Percentiles rank a stretch among this genome's conserved stretches.
Conservation (phyloP, 2,329 filamentous ascomycete species). For the Aaosphaeria arxii region DNA sequence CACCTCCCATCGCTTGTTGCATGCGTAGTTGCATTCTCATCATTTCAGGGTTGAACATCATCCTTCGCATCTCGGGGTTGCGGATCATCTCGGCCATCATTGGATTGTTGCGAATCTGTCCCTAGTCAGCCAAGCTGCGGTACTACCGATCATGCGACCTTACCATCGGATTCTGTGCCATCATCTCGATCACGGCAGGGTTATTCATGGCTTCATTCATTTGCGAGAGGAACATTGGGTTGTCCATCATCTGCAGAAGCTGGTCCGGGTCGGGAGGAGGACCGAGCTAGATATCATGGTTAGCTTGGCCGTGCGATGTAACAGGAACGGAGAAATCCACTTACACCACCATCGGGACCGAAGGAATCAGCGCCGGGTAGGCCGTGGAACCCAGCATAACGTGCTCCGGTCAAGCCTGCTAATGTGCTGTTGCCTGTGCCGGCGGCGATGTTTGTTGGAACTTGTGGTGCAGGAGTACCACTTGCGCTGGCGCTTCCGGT, state of each 20-base stretch:
- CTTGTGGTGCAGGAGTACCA: slow-evolving; percentile 55
- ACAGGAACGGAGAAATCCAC: slow-evolving; percentile 37
- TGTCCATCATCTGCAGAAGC: slow-evolving; percentile 79
- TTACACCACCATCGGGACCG: slow-evolving; percentile 88
- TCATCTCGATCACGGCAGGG: slow-evolving; percentile 89
- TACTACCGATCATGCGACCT: not conserved
- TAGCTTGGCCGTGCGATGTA: not conserved
- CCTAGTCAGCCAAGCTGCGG: slow-evolving; percentile 9
- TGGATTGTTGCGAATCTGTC: slow-evolving; percentile 77
- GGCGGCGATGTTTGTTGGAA: slow-evolving; percentile 75
- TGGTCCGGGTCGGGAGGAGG: slow-evolving; percentile 78
- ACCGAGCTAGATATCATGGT: slow-evolving; percentile 68
- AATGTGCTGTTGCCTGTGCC: slow-evolving; percentile 81
- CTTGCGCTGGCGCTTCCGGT: slow-evolving; percentile 26
- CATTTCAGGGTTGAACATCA: slow-evolving; percentile 89
- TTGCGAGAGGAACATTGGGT: slow-evolving; percentile 79
- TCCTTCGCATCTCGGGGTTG: slow-evolving; percentile 81
- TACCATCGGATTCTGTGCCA: slow-evolving; percentile 55
- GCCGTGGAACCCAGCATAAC: slow-evolving; percentile 88
- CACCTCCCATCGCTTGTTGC: slow-evolving; percentile 62
- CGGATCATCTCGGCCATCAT: slow-evolving; percentile 84
- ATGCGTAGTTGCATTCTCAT: slow-evolving; percentile 80
- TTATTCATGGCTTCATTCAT: slow-evolving; percentile 97
- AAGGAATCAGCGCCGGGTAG: slow-evolving; percentile 86
- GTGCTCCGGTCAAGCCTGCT: slow-evolving; percentile 84